Evolutionary conservation across 2,329 filamentous ascomycete genomes (phyloP).

Genomic region (Dactylonectria macrodidyma): DNA sequence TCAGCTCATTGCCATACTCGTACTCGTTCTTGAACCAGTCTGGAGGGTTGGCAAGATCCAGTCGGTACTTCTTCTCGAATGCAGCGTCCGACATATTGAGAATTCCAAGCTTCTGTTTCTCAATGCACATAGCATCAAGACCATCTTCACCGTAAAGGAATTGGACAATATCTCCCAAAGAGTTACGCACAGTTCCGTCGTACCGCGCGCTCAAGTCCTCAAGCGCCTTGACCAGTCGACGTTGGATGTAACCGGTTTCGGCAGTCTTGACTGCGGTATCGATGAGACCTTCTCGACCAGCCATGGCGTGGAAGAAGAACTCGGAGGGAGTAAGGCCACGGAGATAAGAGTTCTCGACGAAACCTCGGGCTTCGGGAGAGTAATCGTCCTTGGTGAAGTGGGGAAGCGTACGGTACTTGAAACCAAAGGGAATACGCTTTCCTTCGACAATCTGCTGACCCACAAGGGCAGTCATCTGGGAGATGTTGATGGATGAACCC

Average conservation of each 20-base stretch:
- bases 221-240: slow-evolving; percentile 96
- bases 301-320: slow-evolving; percentile 99
- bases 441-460: slow-evolving; percentile 99
- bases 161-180: slow-evolving; percentile 94
- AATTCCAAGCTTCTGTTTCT: slow-evolving; percentile 91
- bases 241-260: slow-evolving; percentile 98
- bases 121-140: slow-evolving; percentile 92
- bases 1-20: slow-evolving; percentile 88
- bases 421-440: slow-evolving; percentile 98
- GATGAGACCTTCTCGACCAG: slow-evolving; percentile 99
- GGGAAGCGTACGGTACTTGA: slow-evolving; percentile 96
- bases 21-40: slow-evolving; percentile 73
- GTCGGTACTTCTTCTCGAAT: slow-evolving; percentile 85
- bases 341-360: slow-evolving; percentile 98
- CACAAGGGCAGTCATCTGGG: slow-evolving; percentile 98
- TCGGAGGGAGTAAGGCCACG: slow-evolving; percentile 95
- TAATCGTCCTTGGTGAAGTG: slow-evolving; percentile 99
- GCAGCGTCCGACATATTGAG: slow-evolving; percentile 83
- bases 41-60: slow-evolving; percentile 75
- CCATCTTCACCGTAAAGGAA: slow-evolving; percentile 99
- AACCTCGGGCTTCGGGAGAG: slow-evolving; percentile 95
- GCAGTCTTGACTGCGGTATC: slow-evolving; percentile 99
- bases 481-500: slow-evolving; percentile 99
- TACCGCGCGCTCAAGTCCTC: slow-evolving; percentile 99
- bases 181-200: slow-evolving; percentile 97